These are phyloP conservation scores for Paraglomus brasilianum DNA, from an alignment of 192 early-diverging fungal genomes.

Conservation along the genomic window DNA sequence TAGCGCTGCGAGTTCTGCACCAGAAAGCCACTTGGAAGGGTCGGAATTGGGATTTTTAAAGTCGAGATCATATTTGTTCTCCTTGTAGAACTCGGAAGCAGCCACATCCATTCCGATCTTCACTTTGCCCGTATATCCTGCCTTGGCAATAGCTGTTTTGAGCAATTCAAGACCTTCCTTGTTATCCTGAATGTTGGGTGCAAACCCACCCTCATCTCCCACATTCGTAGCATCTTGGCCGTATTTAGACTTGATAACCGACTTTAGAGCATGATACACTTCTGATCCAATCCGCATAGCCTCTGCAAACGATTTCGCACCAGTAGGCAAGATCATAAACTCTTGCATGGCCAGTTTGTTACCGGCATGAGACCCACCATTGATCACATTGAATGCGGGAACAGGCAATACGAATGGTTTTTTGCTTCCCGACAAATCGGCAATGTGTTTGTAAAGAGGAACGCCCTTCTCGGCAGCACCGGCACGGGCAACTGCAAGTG, in stretches of 20 bases:
- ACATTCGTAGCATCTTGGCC: constrained; percentile 99
- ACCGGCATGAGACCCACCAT: constrained; percentile 98
- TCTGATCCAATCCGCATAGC: constrained; percentile 98
- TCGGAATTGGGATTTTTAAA: constrained; percentile 93
- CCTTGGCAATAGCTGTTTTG: constrained; percentile 83
- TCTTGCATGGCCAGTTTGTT: constrained; percentile 99
- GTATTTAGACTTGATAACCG: constrained; percentile 99
- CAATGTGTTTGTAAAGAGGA: constrained; percentile 94
- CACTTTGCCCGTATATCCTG: constrained; percentile 96
- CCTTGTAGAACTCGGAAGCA: constrained; percentile 98
- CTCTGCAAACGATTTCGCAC: constrained; percentile 88
- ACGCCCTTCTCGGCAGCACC: constrained; percentile 93
- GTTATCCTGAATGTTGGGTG: constrained; percentile 98
- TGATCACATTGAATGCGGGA: constrained; percentile 98
- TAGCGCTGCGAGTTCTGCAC: constrained; percentile 78
- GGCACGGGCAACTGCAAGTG: constrained; percentile 92
- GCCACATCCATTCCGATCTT: constrained; percentile 97
- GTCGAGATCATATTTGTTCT: constrained; percentile 97
- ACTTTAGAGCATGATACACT: constrained; percentile 95
- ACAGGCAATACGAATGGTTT: constrained; percentile 92
- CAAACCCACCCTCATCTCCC: constrained; percentile 99
- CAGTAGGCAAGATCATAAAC: constrained; percentile 99
- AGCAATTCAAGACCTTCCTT: constrained; percentile 94
- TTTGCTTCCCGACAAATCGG: constrained; percentile 80
- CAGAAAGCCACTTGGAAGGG: constrained; percentile 65